Base-by-base conservation (phyloP, 2,329 filamentous ascomycete genomes). In the Macrophomina tecta region DNA sequence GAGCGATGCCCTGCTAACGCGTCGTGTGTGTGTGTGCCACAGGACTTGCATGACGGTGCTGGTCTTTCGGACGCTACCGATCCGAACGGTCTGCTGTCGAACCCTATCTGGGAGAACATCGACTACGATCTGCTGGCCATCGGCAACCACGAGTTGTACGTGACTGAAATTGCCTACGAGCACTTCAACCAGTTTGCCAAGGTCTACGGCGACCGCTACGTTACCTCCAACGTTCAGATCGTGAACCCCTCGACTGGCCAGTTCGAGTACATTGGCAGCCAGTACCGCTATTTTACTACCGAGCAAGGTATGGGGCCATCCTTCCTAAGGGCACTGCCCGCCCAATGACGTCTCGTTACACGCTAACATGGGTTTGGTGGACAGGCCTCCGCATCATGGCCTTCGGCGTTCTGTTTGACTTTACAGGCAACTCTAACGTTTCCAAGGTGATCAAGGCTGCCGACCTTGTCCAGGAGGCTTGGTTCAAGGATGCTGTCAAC, bases 71-170 rank as follows among this genome's bases (percentile, higher is more conserved):
- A 90, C 73, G 85, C 84, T 5, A 89, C 87, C 0, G 77, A 74
- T 0, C 83, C 83, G 2, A 87, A 89, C 69, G 88, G 87, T 51
- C 77, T 81, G 48, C 69, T 86, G 28, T 86, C 85, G 1, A 85
- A 85, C 68, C 78, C 78, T 1, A 81, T 86, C 60, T 86, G 85
- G 69, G 78, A 84, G 71, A 81, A 83, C 16, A 69, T 85, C 36
- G 81, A 86, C 67, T 86, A 86, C 69, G 84, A 86, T 70, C 69
- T 87, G 30, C 75, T 87, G 48, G 83, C 83, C 2, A 84, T 86
- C 66, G 84, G 86, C 2, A 90, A 90, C 73, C 88, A 91, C 70
- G 89, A 90, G 77, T 82, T 91, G 6, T 90, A 90, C 72, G 82
- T 88, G 9, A 83, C 84, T 9, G 83, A 87, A 36, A 83, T 90